Evolutionary conservation across 164 flowering plant genomes (phyloP).

Genomic region (Magnolia officinalis): DNA sequence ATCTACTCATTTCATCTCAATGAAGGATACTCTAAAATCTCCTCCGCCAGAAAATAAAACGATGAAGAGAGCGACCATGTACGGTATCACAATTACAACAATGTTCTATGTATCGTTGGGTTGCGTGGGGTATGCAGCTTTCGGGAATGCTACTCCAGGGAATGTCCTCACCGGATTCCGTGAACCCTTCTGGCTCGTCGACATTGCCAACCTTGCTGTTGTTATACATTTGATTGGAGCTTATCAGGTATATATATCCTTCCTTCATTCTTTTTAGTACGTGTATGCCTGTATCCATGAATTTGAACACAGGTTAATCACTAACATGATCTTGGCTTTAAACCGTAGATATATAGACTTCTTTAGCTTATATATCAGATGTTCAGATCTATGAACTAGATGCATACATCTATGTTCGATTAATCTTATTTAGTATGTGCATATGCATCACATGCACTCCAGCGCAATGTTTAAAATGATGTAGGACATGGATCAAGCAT

Average conservation of each 20-base stretch:
- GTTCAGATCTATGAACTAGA: too few species aligned
- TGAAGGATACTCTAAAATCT: constrained; percentile 39
- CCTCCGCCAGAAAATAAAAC: constrained; percentile 37
- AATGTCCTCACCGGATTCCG: constrained; percentile 20
- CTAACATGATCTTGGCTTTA: background rate
- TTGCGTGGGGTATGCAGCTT: constrained; percentile 19
- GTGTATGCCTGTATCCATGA: background rate
- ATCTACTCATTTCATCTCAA: background rate
- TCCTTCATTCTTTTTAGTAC: background rate
- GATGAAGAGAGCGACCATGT: constrained; percentile 33
- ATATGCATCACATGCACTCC: too few species aligned
- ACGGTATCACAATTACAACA: constrained; percentile 24
- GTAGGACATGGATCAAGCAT: too few species aligned
- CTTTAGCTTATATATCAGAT: too few species aligned
- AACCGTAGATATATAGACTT: background rate
- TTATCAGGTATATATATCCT: constrained; percentile 27
- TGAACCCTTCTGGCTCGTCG: constrained; percentile 22
- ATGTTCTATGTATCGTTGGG: constrained; percentile 13
- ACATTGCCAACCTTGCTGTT: constrained; percentile 32
- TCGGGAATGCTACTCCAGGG: constrained; percentile 15
- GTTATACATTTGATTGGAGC: constrained; percentile 39
- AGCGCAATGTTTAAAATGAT: too few species aligned
- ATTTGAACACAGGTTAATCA: too few species aligned
- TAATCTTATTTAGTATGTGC: too few species aligned
- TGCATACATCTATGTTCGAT: too few species aligned